phyloP scores from a whole-genome alignment of 176 grass and related monocot species.

The Triticum timopheevii region DNA sequence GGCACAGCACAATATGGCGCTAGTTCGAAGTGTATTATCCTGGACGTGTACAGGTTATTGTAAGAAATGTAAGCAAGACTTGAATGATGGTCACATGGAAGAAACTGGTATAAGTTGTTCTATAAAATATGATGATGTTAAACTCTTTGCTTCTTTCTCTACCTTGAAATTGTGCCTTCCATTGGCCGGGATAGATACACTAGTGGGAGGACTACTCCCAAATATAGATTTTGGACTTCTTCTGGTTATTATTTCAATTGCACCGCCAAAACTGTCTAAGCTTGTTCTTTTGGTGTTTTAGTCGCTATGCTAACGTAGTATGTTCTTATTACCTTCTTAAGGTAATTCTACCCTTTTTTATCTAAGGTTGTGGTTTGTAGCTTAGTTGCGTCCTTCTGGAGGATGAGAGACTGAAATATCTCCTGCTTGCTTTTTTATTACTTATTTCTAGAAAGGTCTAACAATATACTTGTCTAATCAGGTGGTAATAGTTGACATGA shows the following conservation, averaged over 20 bases:
- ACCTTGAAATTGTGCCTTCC: neutral
- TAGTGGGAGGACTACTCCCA: neutral
- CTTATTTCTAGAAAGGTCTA: neutral
- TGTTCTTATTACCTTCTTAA: neutral
- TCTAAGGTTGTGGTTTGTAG: neutral
- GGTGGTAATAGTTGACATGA: constrained; percentile 23
- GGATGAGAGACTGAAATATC: neutral
- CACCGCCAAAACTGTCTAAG: neutral
- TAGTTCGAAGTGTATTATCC: neutral
- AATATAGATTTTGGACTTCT: neutral
- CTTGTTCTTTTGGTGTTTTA: neutral
- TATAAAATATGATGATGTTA: neutral
- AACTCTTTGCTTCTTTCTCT: neutral
- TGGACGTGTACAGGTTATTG: neutral
- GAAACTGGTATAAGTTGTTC: neutral
- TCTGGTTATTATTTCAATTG: neutral
- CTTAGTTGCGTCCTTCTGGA: neutral
- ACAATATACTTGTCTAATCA: neutral
- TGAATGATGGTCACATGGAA: neutral
- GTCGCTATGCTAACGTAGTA: neutral
- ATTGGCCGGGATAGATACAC: neutral
- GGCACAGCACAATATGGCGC: neutral
- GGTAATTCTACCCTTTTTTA: neutral
- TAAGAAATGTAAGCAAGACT: neutral
- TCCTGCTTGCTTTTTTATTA: neutral